These are phyloP conservation scores for Acorus calamus DNA, from an alignment of 106 monocot genomes.

Conservation along the genomic window DNA sequence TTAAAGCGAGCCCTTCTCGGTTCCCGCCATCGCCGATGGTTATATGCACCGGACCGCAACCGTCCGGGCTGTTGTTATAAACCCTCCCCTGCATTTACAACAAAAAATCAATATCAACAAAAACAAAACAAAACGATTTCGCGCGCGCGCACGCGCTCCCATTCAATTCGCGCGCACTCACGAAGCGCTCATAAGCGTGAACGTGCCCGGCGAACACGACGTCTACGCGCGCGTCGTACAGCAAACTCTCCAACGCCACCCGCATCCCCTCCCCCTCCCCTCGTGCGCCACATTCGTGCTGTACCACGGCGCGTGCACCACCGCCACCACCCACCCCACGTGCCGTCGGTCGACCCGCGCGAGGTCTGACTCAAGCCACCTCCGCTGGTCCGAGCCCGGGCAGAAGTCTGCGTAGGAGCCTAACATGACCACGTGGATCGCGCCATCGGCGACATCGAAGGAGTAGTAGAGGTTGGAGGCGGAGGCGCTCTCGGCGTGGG, in stretches of 20 bases:
- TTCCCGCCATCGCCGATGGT: constrained; percentile 80
- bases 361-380: constrained; percentile 54
- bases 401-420: constrained; percentile 60
- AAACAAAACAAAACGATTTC: no score
- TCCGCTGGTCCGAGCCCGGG: constrained; percentile 38
- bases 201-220: constrained; percentile 71
- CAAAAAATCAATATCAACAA: not conserved
- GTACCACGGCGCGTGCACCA: constrained; percentile 90
- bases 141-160: no score
- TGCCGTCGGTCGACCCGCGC: constrained; percentile 32
- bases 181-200: constrained; percentile 86
- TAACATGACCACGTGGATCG: constrained; percentile 69
- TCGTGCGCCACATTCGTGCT: constrained; percentile 76
- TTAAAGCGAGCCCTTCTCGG: constrained; percentile 65
- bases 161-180: constrained; percentile 21
- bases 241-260: constrained; percentile 42
- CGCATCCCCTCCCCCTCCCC: constrained; percentile 84
- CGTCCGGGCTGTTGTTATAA: constrained; percentile 37
- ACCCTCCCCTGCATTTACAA: constrained; percentile 38
- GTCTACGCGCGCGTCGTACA: constrained; percentile 52
- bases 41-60: constrained; percentile 66
- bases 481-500: constrained; percentile 49
- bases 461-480: constrained; percentile 71
- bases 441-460: constrained; percentile 58
- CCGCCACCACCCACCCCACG: constrained; percentile 62